Percentiles rank a stretch among this genome's conserved stretches.
phyloP scores from a whole-genome alignment of 2,329 filamentous ascomycete species.

The Botryotinia calthae region DNA sequence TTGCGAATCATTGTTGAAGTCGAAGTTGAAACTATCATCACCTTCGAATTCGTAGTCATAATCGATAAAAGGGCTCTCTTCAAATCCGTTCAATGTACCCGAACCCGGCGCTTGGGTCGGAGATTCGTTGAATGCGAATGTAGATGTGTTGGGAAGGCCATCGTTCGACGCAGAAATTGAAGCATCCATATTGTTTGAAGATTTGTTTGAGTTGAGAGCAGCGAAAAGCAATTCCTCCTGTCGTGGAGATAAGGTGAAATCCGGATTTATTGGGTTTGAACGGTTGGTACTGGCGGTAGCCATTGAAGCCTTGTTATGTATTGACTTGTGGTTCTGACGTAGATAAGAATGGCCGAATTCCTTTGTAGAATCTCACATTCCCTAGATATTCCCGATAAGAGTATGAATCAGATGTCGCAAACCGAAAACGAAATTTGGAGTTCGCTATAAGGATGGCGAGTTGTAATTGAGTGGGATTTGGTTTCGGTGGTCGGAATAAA shows the following conservation, averaged over 20 bases:
- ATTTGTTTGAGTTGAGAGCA: constrained; percentile 67
- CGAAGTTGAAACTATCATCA: constrained; percentile 68
- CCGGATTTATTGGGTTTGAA: constrained; percentile 43
- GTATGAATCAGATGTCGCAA: background rate
- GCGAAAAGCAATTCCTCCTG: constrained; percentile 75
- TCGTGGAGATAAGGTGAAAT: constrained; percentile 70
- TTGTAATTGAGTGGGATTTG: background rate
- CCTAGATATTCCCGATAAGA: background rate
- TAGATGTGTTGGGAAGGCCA: constrained; percentile 45
- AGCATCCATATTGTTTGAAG: constrained; percentile 24
- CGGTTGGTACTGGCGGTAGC: constrained; percentile 8
- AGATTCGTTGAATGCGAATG: constrained; percentile 50
- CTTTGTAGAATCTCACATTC: constrained; percentile 10
- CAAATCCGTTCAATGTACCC: constrained; percentile 51
- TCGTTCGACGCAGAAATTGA: constrained; percentile 40
- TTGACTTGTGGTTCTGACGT: constrained; percentile 10
- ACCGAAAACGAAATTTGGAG: background rate
- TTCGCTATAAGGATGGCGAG: background rate
- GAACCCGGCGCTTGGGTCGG: constrained; percentile 46
- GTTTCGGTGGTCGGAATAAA: background rate
- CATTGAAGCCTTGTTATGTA: background rate
- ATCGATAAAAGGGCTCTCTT: constrained; percentile 81
- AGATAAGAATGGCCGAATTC: background rate
- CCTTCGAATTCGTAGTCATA: constrained; percentile 75
- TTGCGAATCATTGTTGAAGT: constrained; percentile 50